Base-by-base conservation (phyloP, 495 filamentous ascomycete species). In the Hapsidospora chrysogenum region DNA sequence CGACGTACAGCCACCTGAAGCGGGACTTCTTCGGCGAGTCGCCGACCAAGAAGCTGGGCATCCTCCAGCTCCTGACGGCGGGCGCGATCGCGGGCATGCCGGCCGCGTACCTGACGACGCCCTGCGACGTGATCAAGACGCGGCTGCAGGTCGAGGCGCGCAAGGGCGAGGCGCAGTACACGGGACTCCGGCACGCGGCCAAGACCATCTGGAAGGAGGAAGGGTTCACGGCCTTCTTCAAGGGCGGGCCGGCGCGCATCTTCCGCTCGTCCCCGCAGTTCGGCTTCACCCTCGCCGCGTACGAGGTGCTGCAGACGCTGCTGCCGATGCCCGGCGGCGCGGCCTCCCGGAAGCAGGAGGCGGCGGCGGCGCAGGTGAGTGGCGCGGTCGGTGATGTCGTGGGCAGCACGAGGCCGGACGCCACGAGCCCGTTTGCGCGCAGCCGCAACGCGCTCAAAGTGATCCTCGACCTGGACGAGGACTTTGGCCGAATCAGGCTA, bases 41-140 rank as follows among this genome's bases (percentile, higher is more conserved):
- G 9, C 66, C 66, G n/a, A 81, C 73, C 31, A 84, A 93, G 62
- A 85, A 83, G 53, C 80, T 97, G 28, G 86, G 89, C 21, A 70
- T 97, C 33, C 42, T 94, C 16, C 89, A 96, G 57, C 80, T 97
- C 36, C 73, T 97, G 7, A 87, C 83, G 2, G 84, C 89, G 8
- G 89, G 92, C 58, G 89, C 89, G 33, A 92, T 96, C 30, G 89
- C 89, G 33, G 89, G 89, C 62, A 97, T 97, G 92, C 89, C 89
- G 10, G 86, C 89, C 2, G 89, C 89, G 4, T 97, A 97, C 58
- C 66, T 97, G 38, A 97, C 89, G 16, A 97, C 89, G 3, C 89
- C 89, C 3, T 95, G 80, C 61, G 89, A 97, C 51, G 89, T 97
- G 41, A 95, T 97, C 74, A 97, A 97, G 65, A 97, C 89, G 6